Base-by-base conservation (phyloP, 148 eudicot genomes). In the Silene uniflora region DNA sequence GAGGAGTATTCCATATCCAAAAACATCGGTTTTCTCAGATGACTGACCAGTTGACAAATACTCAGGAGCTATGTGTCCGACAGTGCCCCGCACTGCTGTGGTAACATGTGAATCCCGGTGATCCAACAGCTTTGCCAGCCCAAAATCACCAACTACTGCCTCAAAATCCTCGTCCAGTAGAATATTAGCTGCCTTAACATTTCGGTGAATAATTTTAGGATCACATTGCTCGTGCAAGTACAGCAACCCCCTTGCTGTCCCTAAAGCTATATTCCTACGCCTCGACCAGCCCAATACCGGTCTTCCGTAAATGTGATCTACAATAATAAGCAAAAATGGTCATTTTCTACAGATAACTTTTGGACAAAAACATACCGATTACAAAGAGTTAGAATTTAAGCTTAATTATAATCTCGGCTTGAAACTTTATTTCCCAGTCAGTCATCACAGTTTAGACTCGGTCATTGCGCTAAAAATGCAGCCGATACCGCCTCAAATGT, bases 21-120 rank as follows among this genome's bases (percentile, higher is more conserved):
- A 93, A 39, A 93, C 98, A 69, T 93, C 98, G 3, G 96, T 93
- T 77, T 93, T 93, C 79, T 93, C 98, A 1, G 98, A 93, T 14
- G 98, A 91, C 72, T 93, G 96, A 56, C 98, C 98, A 0, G 98
- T 93, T 7, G 86, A 91, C 27, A 93, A 76, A 79, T 93, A 93
- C 79, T 93, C 98, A 0, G 98, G 98, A 64, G 98, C 98, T 60
- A 93, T 93, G 84, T 93, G 96, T 62, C 98, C 98, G 59, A 93
- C 89, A 17, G 98, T 92, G 73, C 97, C 97, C 63, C 97, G 88
- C 17, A 92, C 97, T 0, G 97, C 96, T 10, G 97, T 92, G 24
- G 91, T 90, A 44, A 93, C 98, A 75, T 93, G 98, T 49, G 98
- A 91, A 56, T 91, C 98, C 1, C 85, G 82, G 76, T 88, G 93